phyloP scores from a whole-genome alignment of 2,329 filamentous ascomycete species.

The Orbilia brochopaga region DNA sequence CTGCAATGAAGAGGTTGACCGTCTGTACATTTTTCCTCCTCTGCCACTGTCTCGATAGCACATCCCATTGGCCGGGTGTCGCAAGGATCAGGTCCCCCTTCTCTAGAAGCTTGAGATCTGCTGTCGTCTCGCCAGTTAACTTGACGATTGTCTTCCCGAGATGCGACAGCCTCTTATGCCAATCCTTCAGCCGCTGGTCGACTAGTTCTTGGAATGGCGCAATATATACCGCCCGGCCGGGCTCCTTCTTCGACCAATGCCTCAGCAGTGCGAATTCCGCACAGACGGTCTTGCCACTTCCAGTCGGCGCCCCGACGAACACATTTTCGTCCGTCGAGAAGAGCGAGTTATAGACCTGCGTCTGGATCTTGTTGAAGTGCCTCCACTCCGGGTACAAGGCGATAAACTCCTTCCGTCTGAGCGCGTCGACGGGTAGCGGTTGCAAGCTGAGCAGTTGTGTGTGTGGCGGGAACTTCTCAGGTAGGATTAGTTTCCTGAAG shows the following conservation, averaged over 20 bases:
- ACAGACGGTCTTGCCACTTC: conserved; percentile 95
- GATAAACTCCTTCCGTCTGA: conserved; percentile 84
- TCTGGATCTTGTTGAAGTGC: conserved; percentile 96
- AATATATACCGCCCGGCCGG: conserved; percentile 86
- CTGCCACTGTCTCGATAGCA: conserved; percentile 94
- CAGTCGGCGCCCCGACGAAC: conserved; percentile 87
- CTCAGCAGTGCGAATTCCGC: conserved; percentile 90
- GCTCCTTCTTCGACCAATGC: conserved; percentile 77
- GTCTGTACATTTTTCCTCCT: conserved; percentile 92
- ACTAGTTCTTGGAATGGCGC: conserved; percentile 94
- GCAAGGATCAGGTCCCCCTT: conserved; percentile 87
- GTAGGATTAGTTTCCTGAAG: conserved; percentile 91
- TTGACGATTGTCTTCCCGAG: conserved; percentile 92
- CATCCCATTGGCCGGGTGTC: conserved; percentile 94
- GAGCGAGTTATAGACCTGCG: conserved; percentile 92
- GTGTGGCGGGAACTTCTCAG: conserved; percentile 93
- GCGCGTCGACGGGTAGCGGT: conserved; percentile 81
- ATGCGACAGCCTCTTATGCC: conserved; percentile 79
- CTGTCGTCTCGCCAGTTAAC: conserved; percentile 88
- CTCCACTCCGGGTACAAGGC: conserved; percentile 81
- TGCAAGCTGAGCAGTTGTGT: conserved; percentile 92
- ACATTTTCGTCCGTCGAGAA: conserved; percentile 93
- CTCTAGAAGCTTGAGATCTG: conserved; percentile 86
- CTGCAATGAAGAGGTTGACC: conserved; percentile 88
- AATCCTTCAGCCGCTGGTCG: conserved; percentile 79